Conservation (phyloP, 306 rosid species). For the Castanea sativa region DNA sequence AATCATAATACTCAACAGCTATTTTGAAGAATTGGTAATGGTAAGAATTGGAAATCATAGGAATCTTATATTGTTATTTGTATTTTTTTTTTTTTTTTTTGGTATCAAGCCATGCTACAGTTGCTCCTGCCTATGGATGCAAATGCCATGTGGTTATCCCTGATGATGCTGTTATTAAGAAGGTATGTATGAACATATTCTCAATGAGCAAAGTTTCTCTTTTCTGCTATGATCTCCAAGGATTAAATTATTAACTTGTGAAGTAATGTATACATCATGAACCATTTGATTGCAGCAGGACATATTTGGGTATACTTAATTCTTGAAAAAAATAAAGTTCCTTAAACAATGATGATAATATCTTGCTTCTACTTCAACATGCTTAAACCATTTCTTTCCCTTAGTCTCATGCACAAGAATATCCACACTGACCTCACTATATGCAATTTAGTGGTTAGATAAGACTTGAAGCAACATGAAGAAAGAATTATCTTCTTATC, state of each 20-base stretch:
- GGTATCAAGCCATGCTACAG: slow-evolving; percentile 56
- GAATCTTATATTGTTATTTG: no score
- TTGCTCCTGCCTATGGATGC: slow-evolving; percentile 91
- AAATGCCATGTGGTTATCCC: slow-evolving; percentile 88
- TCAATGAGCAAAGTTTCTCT: not conserved
- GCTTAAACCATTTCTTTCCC: not conserved
- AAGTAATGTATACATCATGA: not conserved
- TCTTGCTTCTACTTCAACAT: not conserved
- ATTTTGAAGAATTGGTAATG: not conserved
- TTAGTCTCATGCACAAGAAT: not conserved
- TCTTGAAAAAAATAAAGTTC: not conserved
- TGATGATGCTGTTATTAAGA: slow-evolving; percentile 86
- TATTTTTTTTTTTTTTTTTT: not conserved
- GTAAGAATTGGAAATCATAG: no score
- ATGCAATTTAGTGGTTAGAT: not conserved
- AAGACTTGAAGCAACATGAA: not conserved
- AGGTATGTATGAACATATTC: slow-evolving; percentile 40
- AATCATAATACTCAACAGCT: not conserved
- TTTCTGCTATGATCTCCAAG: not conserved
- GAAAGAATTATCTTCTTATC: not conserved
- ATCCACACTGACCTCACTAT: not conserved
- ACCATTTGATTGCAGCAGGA: not conserved
- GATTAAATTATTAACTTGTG: not conserved
- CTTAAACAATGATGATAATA: not conserved
- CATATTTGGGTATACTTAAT: not conserved